Base-by-base conservation (phyloP, 768 basidiomycete genomes). In the Boletellus ananiceps region DNA sequence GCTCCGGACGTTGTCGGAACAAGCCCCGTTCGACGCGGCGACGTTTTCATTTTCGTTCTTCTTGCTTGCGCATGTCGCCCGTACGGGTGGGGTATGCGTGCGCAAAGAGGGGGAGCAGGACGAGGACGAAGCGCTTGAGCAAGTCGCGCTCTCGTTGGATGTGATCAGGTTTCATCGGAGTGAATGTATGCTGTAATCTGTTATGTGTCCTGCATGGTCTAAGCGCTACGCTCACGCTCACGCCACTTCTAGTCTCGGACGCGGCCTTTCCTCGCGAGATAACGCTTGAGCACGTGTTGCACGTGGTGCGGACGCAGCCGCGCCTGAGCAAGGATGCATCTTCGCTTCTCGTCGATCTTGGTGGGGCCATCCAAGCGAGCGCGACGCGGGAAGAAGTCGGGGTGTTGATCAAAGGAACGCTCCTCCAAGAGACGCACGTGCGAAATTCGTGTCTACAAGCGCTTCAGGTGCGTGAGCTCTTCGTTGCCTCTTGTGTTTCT, bases 371-470 rank as follows among this genome's bases (percentile, higher is more conserved):
- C 39, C 77, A 82, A 44, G 71, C 74, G 5, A 84, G 73, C 16
- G 84, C 87, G 0, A 78, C 80, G 1, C 57, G 62, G 12, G 77
- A 73, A 15, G 95, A 99, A 62, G 74, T 82, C 3, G 58, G 68
- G 1, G 78, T 82, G 15, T 70, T 98, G 36, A 71, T 97, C 19
- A 69, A 65, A 9, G 91, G 93, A 2, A 87, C 84, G 0, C 73
- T 97, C 8, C 69, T 78, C n/a, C 89, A 92, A 58, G 95, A 97
- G 59, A 84, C 84, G 0, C 86, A 91, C 59, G 90, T 88, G 2
- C 79, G 95, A 14, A 88, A 86, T 59, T 84, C 93, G 8, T 92
- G 89, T 60, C 71, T 98, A n/a, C 93, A 94, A 59, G 78, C 93
- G 1, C 73, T 98, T 2, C 91, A 93, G 78, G 93, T 92, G 40